Evolutionary conservation across 805 yeast genomes (phyloP), one percentile per base, ranked within the genome.

Genomic region (Suhomyces canberraensis): DNA sequence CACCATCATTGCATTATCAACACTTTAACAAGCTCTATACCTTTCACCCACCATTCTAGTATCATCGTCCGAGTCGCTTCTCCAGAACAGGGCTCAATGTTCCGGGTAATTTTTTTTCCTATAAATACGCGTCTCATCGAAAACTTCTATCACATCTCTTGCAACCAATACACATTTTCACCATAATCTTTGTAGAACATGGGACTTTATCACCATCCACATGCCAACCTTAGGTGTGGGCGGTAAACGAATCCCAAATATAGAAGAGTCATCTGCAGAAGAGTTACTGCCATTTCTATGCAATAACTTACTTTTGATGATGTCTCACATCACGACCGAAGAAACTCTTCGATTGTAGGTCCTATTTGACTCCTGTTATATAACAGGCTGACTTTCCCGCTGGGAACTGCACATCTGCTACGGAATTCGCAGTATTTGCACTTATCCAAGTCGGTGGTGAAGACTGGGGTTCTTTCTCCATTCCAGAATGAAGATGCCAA

Each of bases 201-300:
- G 34, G 35, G 28, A 28, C 22, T 31, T 48, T 70, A 74, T 74
- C 78, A 46, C 76, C 73, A 61, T 55, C 53, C 51, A 60, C 64
- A 58, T 64, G 75, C 53, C 68, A 45, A 20, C 40, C 33, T 42
- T 31, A 58, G 69, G 52, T 60, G 59, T 56, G 51, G 49, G 60
- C 65, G 77, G 77, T 75, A 76, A 76, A 76, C 80, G 76, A 73
- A 56, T 58, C 78, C 79, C 80, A 57, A 33, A 75, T 39, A 75
- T 42, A 22, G 29, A 42, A 27, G 21, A 42, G 33, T 34, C 41
- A 37, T 40, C 46, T 43, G 44, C 44, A 40, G 44, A 43, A 43
- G 46, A 33, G 40, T 40, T 22, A 31, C 31, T 37, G 34, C 34
- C 19, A 11, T 29, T 16, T 21, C 34, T 33, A 34, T 39, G 42